These are phyloP conservation scores for Quercus phellos DNA, from an alignment of 331 rosid species.

Conservation along the genomic window DNA sequence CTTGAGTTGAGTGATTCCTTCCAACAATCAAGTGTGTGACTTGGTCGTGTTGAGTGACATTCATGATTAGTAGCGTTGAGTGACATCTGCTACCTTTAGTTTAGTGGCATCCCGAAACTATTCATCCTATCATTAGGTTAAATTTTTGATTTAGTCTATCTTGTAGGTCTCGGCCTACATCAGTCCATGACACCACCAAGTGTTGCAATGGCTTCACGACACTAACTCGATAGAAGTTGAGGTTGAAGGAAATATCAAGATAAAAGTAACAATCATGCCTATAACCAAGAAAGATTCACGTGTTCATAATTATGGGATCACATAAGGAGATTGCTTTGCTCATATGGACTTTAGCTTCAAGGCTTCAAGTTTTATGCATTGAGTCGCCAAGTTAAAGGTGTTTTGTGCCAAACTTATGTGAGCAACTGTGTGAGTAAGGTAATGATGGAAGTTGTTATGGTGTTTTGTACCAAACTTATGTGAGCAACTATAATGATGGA, in stretches of 20 bases:
- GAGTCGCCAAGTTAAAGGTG: slow-evolving; percentile 28
- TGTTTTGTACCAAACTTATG: slow-evolving; percentile 1
- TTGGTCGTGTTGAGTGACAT: too few relatives aligned
- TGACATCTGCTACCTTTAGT: too few relatives aligned
- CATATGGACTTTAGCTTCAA: slow-evolving; percentile 40
- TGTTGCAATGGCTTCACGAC: too few relatives aligned
- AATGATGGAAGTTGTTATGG: slow-evolving; percentile 32
- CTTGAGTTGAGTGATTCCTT: too few relatives aligned
- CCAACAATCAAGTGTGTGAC: too few relatives aligned
- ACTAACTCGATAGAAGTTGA: too few relatives aligned
- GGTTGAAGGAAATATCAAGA: slow-evolving; percentile 1
- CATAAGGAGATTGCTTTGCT: slow-evolving; percentile 32
- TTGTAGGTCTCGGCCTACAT: too few relatives aligned
- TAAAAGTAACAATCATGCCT: slow-evolving; percentile 34
- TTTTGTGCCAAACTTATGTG: slow-evolving; percentile 35
- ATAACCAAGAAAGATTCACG: slow-evolving; percentile 24
- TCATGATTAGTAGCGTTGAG: too few relatives aligned
- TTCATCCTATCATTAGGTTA: too few relatives aligned
- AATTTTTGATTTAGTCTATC: too few relatives aligned
- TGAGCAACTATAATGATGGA: neutral
- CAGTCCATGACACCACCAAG: too few relatives aligned
- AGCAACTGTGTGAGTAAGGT: neutral
- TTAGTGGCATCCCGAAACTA: too few relatives aligned
- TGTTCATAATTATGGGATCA: slow-evolving; percentile 30
- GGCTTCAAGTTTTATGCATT: slow-evolving; percentile 23